A percentile compares a stretch with the other conserved stretches of the same genome.
Conservation (phyloP, 306 rosid species). For the Lupinus albus region DNA sequence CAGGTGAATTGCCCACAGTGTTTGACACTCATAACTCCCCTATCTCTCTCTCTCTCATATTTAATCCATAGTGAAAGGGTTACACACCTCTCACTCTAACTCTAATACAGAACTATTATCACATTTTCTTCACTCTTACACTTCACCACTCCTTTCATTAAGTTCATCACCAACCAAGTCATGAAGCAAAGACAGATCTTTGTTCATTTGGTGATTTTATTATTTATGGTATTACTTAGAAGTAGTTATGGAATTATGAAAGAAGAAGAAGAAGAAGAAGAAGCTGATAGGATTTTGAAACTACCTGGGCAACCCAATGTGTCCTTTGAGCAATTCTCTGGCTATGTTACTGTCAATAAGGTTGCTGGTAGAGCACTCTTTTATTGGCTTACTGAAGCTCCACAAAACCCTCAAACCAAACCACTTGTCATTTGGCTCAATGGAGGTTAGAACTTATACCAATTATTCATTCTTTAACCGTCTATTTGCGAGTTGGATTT, state of each 20-base stretch:
- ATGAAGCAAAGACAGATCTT: conserved; percentile 60
- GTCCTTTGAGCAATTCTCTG: conserved; percentile 78
- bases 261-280: conserved; percentile 52
- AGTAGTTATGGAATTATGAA: conserved; percentile 2
- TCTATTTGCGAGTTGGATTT: no score
- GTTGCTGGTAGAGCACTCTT: conserved; percentile 92
- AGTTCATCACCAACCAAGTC: conserved; percentile 21
- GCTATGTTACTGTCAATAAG: conserved; percentile 78
- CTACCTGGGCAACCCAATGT: conserved; percentile 95
- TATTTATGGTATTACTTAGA: conserved; percentile 37
- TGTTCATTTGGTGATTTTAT: conserved; percentile 39
- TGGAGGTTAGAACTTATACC: conserved; percentile 63
- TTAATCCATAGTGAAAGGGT: conserved; percentile 58
- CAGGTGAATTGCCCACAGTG: conserved; percentile 27
- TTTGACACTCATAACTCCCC: conserved; percentile 17
- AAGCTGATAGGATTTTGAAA: conserved; percentile 61
- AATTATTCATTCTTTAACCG: no score
- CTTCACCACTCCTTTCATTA: conserved; percentile 26
- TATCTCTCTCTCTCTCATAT: conserved; percentile 55
- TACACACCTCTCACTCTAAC: conserved; percentile 37
- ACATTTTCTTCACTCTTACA: conserved; percentile 11
- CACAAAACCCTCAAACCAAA: conserved; percentile 53
- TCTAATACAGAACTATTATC: conserved; percentile 47
- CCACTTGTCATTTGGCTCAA: conserved; percentile 96
- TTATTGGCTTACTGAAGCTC: conserved; percentile 96